Base-by-base conservation (phyloP, 2,329 filamentous ascomycete species). In the Trichoderma koningii region DNA sequence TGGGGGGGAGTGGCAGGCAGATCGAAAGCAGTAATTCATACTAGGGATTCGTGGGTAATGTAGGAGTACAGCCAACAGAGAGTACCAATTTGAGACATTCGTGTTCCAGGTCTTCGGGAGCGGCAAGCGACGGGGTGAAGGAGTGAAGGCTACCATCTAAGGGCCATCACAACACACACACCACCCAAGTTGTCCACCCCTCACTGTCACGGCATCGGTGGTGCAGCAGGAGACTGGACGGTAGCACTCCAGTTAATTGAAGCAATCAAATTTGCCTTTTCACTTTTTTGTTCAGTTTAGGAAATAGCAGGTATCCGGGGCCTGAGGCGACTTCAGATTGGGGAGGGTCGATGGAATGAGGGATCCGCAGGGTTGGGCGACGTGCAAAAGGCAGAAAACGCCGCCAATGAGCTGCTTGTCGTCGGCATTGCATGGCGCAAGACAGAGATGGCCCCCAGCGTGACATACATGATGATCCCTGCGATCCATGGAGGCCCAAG, bases 31-130 rank as follows among this genome's bases (percentile, higher is more conserved):
- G 34, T 38, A 38, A 38, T 38, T 2, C 34, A 38, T 38, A 1
- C 30, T 30, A 30, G 30, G 30, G 7, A 9, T 38, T 4, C 34
- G 10, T 38, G 14, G 10, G 3, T 1, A 3, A 14, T 3, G 10
- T n/a, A n/a, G n/a, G n/a, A n/a, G n/a, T 38, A 38, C 34, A 38
- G 12, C 34, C 10, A 41, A 6, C 12, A 42, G 26, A 12, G n/a
- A 17, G 26, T 9, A 9, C 7, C 30, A 21, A 61, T 61, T 47
- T 52, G 57, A 61, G 57, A 61, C 57, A 61, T 30, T 52, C 48
- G 26, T 52, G 57, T 51, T 61, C 57, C 57, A 61, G 38, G 48
- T 61, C 57, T 28, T 61, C 57, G 48, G 57, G 42, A 61, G 21
- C 57, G 34, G 47, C 47, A 61, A 51, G 44, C 30, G 55, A 41